These are phyloP conservation scores for Xylaria nigripes DNA, from an alignment of 495 filamentous ascomycete species.

Conservation along the genomic window DNA sequence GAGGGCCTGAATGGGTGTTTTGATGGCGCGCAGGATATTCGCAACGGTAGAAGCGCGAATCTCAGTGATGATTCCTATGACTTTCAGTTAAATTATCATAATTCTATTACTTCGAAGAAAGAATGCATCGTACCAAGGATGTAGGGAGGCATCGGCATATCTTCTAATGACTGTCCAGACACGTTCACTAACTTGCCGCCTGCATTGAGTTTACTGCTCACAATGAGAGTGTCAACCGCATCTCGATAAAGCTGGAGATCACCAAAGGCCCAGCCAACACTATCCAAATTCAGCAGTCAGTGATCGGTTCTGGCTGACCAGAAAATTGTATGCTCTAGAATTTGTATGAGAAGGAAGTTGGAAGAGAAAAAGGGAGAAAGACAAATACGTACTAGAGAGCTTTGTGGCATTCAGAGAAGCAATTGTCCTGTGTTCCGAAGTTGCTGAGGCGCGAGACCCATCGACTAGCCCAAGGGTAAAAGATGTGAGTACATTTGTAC, in stretches of 20 bases:
- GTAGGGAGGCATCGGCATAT: slow-evolving; percentile 8
- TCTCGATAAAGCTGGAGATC: slow-evolving; percentile 12
- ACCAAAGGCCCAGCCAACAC: slow-evolving; percentile 12
- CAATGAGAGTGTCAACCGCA: slow-evolving; percentile 6
- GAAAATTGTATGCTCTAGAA: too few species aligned
- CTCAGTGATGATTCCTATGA: slow-evolving; percentile 1
- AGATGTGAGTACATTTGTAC: slow-evolving; percentile 12
- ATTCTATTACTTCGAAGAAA: too few species aligned
- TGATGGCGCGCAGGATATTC: slow-evolving; percentile 2
- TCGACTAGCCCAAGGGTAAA: slow-evolving; percentile 11
- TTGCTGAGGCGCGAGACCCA: slow-evolving; percentile 3
- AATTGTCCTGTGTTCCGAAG: background rate
- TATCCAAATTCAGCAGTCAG: background rate
- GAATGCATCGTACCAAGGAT: slow-evolving; percentile 5
- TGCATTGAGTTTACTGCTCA: slow-evolving; percentile 7
- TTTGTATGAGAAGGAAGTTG: too few species aligned
- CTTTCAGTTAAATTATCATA: background rate
- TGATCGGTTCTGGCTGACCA: background rate
- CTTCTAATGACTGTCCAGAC: slow-evolving; percentile 1
- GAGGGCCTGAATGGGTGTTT: background rate
- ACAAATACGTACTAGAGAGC: slow-evolving; percentile 2
- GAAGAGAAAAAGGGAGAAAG: background rate
- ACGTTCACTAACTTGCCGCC: slow-evolving; percentile 9
- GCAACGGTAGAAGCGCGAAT: slow-evolving; percentile 2
- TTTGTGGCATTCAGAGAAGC: slow-evolving; percentile 8